A percentile compares a stretch with the other conserved stretches of the same genome.
Evolutionary conservation across 345 rosid genomes (phyloP).

Genomic region (Pseudoturritis turrita): DNA sequence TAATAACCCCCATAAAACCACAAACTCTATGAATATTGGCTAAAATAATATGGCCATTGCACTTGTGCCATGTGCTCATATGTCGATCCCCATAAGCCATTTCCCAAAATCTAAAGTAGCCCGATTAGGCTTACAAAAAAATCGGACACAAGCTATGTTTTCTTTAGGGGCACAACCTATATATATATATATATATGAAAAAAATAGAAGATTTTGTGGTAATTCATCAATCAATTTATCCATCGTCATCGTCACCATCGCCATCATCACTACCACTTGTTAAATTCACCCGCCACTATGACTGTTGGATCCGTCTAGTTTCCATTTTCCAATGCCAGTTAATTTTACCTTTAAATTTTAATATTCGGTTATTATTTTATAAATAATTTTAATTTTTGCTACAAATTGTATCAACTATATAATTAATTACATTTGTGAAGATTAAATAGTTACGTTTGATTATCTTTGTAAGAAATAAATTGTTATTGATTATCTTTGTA

Average conservation of each 20-base stretch:
- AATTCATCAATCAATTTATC: not conserved
- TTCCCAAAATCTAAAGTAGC: not conserved
- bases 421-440: not conserved
- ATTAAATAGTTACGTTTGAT: not conserved
- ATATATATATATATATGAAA: not conserved
- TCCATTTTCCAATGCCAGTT: not conserved
- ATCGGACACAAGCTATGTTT: constrained; percentile 8
- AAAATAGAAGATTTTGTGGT: no score
- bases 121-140: not conserved
- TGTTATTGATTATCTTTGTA: no score
- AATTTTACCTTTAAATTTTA: not conserved
- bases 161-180: constrained; percentile 11
- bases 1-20: no score
- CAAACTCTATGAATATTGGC: no score
- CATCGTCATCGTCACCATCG: not conserved
- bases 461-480: not conserved
- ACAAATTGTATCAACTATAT: not conserved
- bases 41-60: no score
- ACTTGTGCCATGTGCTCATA: no score
- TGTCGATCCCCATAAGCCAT: no score
- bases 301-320: not conserved
- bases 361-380: not conserved
- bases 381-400: not conserved
- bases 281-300: not conserved
- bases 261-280: not conserved